These are phyloP conservation scores for Balakata baccata DNA, from an alignment of 345 rosid genomes.

Conservation along the genomic window DNA sequence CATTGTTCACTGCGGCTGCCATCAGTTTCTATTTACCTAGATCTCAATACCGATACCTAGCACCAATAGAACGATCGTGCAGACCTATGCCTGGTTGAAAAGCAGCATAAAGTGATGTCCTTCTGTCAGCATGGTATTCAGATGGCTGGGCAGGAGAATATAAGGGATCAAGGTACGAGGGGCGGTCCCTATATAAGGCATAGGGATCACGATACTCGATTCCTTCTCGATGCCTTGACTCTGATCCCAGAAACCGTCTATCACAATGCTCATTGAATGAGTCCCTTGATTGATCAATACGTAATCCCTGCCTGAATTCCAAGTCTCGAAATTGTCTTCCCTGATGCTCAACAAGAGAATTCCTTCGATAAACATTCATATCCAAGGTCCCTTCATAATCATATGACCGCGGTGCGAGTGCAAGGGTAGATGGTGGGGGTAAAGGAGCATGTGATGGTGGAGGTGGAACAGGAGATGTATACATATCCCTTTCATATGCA, in stretches of 20 bases:
- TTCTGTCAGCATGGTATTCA: neutral
- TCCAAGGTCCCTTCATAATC: slow-evolving; percentile 5
- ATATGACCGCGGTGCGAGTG: neutral
- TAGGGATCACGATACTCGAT: neutral
- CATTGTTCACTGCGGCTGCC: neutral
- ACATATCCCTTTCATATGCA: slow-evolving; percentile 9
- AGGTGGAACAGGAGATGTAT: slow-evolving; percentile 4
- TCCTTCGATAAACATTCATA: slow-evolving; percentile 14
- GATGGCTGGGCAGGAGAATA: neutral
- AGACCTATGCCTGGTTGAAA: neutral
- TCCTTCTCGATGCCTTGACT: neutral
- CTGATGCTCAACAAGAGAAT: slow-evolving; percentile 14
- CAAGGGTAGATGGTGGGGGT: too few species aligned
- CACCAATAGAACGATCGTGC: neutral
- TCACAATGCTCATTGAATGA: neutral
- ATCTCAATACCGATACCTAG: slow-evolving; percentile 1
- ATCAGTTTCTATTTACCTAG: neutral
- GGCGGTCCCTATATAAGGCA: neutral
- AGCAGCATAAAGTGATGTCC: neutral
- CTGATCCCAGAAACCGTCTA: neutral
- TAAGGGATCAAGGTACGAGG: too few species aligned
- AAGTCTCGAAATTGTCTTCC: neutral
- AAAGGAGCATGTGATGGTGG: neutral
- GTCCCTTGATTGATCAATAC: neutral
- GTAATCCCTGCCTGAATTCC: slow-evolving; percentile 1